Evolutionary conservation across 176 grass and related monocot genomes (phyloP).

Genomic region (Saccharum spontaneum): DNA sequence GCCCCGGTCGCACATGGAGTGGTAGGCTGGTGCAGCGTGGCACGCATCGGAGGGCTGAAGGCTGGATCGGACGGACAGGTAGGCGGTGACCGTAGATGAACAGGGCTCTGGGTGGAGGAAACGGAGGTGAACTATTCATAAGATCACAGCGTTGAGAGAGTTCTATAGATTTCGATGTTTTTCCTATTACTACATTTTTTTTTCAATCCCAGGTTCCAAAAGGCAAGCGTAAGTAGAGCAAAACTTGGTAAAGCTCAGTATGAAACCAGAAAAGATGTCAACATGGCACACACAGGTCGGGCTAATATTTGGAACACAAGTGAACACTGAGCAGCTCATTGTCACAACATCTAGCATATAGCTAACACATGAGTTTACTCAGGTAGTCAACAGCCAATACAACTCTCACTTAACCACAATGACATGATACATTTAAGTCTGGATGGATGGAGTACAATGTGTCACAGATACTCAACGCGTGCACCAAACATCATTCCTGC

Average conservation of each 20-base stretch:
- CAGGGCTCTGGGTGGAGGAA: too few species aligned
- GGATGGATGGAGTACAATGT: constrained; percentile 20
- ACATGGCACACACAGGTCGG: not conserved
- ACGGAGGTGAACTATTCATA: too few species aligned
- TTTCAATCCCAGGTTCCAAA: too few species aligned
- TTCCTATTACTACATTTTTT: too few species aligned
- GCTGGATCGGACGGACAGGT: too few species aligned
- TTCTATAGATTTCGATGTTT: too few species aligned
- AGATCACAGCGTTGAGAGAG: too few species aligned
- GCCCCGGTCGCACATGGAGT: too few species aligned
- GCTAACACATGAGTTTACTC: constrained; percentile 15
- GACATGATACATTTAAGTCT: constrained; percentile 30
- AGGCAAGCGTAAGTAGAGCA: too few species aligned
- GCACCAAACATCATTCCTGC: not conserved
- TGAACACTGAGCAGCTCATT: not conserved
- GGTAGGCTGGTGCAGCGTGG: too few species aligned
- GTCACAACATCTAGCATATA: constrained; percentile 10
- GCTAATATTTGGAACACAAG: constrained; percentile 12
- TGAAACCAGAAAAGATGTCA: not conserved
- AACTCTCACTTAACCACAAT: constrained; percentile 13
- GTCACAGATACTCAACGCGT: not conserved
- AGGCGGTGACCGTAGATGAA: too few species aligned
- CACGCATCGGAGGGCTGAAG: too few species aligned
- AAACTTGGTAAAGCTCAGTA: not conserved
- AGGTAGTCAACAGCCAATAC: constrained; percentile 26